A percentile compares a stretch with the other conserved stretches of the same genome.
Conservation (phyloP, 495 filamentous ascomycete genomes). For the Lepraria neglecta region DNA sequence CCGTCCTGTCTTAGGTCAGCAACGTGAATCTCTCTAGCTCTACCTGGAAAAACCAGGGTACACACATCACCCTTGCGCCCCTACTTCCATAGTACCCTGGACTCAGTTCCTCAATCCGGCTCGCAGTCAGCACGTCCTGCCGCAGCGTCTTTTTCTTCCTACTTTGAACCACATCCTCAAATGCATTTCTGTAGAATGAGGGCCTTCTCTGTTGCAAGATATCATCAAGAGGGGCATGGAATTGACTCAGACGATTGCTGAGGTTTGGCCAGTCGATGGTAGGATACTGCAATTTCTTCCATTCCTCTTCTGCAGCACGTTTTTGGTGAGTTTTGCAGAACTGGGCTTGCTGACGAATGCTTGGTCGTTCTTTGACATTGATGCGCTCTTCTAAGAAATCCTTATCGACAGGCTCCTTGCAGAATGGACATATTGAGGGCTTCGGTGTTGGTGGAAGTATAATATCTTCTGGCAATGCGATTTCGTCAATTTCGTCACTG, state of each 20-base stretch:
- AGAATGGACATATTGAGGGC: slow-evolving; percentile 58
- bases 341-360: slow-evolving; percentile 50
- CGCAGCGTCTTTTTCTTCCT: slow-evolving; percentile 57
- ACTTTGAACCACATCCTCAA: slow-evolving; percentile 51
- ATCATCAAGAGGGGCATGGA: slow-evolving; percentile 48
- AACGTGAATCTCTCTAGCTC: background rate
- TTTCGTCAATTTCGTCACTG: background rate
- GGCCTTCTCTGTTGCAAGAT: slow-evolving; percentile 50
- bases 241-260: slow-evolving; percentile 52
- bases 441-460: background rate
- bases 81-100: slow-evolving; percentile 85
- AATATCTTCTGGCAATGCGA: slow-evolving; percentile 10
- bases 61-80: slow-evolving; percentile 61
- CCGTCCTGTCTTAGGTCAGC: slow-evolving; percentile 40
- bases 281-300: slow-evolving; percentile 64
- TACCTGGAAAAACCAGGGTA: slow-evolving; percentile 1
- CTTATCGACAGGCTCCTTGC: slow-evolving; percentile 52
- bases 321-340: slow-evolving; percentile 72
- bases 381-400: slow-evolving; percentile 45
- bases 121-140: slow-evolving; percentile 39
- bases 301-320: slow-evolving; percentile 51
- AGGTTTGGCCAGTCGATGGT: slow-evolving; percentile 68
- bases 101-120: slow-evolving; percentile 41
- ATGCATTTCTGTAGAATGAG: slow-evolving; percentile 57
- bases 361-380: slow-evolving; percentile 42